phyloP scores from a whole-genome alignment of 129 eudicot species.

The sunflower (Helianthus annuus) region HanXRQr2.0-SUNRISE NC_035436.2:17343079-17343578 shows the following conservation, averaged over 20 bases:
- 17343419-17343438: no score
- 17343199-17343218: slow-evolving; percentile 18
- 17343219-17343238: not conserved
- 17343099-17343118: not conserved
- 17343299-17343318: not conserved
- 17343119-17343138: no score
- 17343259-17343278: no score
- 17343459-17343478: no score
- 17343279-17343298: no score
- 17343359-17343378: not conserved
- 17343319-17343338: not conserved
- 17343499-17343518: no score
- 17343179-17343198: not conserved
- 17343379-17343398: not conserved
- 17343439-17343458: not conserved
- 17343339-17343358: not conserved
- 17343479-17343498: no score
- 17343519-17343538: no score
- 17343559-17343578: no score
- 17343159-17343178: not conserved
- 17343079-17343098: not conserved
- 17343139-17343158: not conserved
- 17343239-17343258: no score
- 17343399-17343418: not conserved
- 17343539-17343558: no score